These are phyloP conservation scores for Trichoderma gamsii DNA, from an alignment of 495 filamentous ascomycete genomes.

Conservation along the genomic window DNA sequence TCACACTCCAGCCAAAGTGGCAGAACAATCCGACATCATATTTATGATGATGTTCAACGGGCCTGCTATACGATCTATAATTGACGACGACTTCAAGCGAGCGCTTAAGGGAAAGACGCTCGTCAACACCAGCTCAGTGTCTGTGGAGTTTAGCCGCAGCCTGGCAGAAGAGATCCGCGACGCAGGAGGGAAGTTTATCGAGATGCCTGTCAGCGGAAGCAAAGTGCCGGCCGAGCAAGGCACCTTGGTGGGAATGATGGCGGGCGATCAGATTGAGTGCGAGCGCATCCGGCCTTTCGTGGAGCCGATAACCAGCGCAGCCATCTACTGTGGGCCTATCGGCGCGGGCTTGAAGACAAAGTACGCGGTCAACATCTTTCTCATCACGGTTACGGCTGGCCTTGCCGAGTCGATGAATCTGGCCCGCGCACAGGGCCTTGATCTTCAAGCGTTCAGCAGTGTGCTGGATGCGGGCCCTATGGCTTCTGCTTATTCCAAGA, in stretches of 20 bases:
- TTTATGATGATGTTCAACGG: constrained; percentile 20
- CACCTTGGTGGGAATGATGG: constrained; percentile 18
- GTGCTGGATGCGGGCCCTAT: constrained; percentile 19
- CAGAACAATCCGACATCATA: constrained; percentile 18
- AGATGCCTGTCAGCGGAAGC: constrained; percentile 21
- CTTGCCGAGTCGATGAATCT: constrained; percentile 20
- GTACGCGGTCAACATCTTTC: constrained; percentile 19
- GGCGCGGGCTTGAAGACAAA: constrained; percentile 17
- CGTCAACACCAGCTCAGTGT: constrained; percentile 19
- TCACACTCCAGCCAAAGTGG: constrained; percentile 16
- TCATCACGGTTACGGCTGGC: constrained; percentile 17
- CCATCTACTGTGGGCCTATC: constrained; percentile 19
- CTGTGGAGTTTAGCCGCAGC: constrained; percentile 17
- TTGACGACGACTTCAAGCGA: constrained; percentile 15
- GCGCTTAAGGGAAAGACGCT: constrained; percentile 17
- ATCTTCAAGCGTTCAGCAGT: constrained; percentile 15
- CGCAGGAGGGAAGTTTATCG: constrained; percentile 17
- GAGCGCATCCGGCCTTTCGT: constrained; percentile 10
- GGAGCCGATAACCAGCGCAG: constrained; percentile 17
- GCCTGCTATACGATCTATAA: constrained; percentile 13
- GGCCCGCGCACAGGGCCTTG: constrained; percentile 15
- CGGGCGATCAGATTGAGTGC: constrained; percentile 7
- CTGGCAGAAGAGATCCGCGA: constrained; percentile 11
- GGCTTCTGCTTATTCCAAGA: constrained; percentile 17
- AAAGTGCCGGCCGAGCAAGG: constrained; percentile 19